phyloP scores from a whole-genome alignment of 176 grass and related monocot species.

The Themeda triandra region DNA sequence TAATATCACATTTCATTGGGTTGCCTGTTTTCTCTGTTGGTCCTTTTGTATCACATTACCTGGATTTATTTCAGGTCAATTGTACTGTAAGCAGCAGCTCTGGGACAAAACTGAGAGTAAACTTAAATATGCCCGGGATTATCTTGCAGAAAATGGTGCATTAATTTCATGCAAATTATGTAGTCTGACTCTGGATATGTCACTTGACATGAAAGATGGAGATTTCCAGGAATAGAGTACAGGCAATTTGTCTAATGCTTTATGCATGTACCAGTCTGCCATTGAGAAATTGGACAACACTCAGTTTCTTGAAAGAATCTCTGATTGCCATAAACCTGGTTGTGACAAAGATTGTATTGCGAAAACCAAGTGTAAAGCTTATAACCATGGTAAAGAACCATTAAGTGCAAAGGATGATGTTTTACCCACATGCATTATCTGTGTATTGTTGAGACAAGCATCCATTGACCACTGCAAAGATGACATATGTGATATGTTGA shows the following conservation, averaged over 20 bases:
- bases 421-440: slow-evolving; percentile 32
- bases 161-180: slow-evolving; percentile 63
- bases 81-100: slow-evolving; percentile 63
- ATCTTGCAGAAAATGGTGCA: slow-evolving; percentile 39
- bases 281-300: slow-evolving; percentile 53
- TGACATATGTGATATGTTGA: slow-evolving; percentile 35
- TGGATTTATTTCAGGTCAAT: slow-evolving; percentile 53
- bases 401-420: slow-evolving; percentile 16
- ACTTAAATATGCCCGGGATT: slow-evolving; percentile 48
- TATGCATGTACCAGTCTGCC: slow-evolving; percentile 58
- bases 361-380: neutral
- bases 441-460: slow-evolving; percentile 6
- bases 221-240: slow-evolving; percentile 42
- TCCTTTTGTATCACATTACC: slow-evolving; percentile 2
- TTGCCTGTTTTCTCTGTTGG: neutral
- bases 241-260: slow-evolving; percentile 44
- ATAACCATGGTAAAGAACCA: slow-evolving; percentile 2
- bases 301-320: slow-evolving; percentile 11
- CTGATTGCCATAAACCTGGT: slow-evolving; percentile 3
- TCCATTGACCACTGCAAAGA: neutral
- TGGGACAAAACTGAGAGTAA: slow-evolving; percentile 58
- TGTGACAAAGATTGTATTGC: neutral
- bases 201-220: slow-evolving; percentile 58
- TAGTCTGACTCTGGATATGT: slow-evolving; percentile 47
- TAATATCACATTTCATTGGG: neutral